Percentiles rank a stretch among this genome's conserved stretches.
These are phyloP conservation scores for Macrophomina tecta DNA, from an alignment of 2,329 filamentous ascomycete genomes.

Conservation along the genomic window DNA sequence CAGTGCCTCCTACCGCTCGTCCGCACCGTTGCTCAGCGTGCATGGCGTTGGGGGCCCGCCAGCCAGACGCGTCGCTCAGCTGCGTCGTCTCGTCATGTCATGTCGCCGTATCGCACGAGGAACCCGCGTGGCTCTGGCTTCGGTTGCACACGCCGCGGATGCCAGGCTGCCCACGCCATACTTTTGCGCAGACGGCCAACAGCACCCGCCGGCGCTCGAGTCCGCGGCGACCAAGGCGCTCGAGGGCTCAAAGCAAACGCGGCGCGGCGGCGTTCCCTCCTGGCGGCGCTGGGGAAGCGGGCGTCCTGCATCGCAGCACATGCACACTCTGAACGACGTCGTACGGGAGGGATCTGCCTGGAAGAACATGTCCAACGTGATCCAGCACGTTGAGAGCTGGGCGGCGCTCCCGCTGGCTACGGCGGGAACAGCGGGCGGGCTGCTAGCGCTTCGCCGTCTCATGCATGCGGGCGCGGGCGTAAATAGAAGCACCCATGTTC, in stretches of 20 bases:
- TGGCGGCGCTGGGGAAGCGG: conserved; percentile 6
- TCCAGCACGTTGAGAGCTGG: conserved; percentile 14
- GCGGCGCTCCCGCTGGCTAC: conserved; percentile 9
- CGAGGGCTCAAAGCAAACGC: neutral
- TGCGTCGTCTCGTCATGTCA: conserved; percentile 12
- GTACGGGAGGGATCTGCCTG: conserved; percentile 24
- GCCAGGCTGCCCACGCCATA: neutral
- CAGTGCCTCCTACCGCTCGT: neutral
- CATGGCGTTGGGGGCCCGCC: neutral
- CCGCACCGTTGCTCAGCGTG: neutral
- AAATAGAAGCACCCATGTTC: too few relatives aligned
- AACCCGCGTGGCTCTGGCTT: conserved; percentile 26
- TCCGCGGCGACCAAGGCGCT: conserved; percentile 8
- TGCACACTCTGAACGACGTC: conserved; percentile 23
- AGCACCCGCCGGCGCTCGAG: neutral
- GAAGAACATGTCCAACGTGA: conserved; percentile 15
- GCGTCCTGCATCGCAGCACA: conserved; percentile 10
- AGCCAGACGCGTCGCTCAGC: neutral
- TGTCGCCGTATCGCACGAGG: conserved; percentile 19
- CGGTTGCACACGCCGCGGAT: conserved; percentile 16
- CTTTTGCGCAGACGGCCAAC: conserved; percentile 9
- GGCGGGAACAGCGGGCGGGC: neutral
- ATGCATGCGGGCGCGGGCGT: too few relatives aligned
- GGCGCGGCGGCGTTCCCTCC: neutral
- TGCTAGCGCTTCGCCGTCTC: neutral